Evolutionary conservation across 805 yeast genomes (phyloP).

Genomic region (Wickerhamiella vanderwaltii): DNA sequence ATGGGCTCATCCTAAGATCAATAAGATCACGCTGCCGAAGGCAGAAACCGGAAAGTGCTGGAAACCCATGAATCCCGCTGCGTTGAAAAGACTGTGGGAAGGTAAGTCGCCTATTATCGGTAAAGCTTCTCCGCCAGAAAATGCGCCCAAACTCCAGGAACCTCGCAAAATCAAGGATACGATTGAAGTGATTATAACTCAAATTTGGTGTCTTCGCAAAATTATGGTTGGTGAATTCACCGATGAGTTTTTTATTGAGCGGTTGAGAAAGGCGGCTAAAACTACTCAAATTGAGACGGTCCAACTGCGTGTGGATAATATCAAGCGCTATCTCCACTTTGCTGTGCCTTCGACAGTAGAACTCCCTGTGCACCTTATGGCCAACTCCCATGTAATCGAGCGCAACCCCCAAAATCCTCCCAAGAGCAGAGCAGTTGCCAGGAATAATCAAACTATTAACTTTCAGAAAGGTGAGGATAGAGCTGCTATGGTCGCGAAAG

Average conservation of each 20-base stretch:
- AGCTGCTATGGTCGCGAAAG: too few relatives aligned
- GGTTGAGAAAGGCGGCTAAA: neutral
- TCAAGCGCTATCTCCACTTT: too few relatives aligned
- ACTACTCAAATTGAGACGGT: constrained; percentile 2
- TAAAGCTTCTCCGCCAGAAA: too few relatives aligned
- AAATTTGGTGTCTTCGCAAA: constrained; percentile 1
- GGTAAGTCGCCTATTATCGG: too few relatives aligned
- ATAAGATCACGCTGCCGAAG: neutral
- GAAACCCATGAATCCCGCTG: neutral
- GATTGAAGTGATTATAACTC: constrained; percentile 1
- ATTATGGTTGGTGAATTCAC: neutral
- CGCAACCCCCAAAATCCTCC: too few relatives aligned
- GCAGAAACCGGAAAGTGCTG: neutral
- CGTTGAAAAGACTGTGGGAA: neutral
- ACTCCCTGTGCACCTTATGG: neutral
- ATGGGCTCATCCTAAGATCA: neutral
- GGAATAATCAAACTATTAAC: too few relatives aligned
- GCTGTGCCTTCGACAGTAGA: neutral
- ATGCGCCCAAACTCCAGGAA: too few relatives aligned
- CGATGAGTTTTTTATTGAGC: neutral
- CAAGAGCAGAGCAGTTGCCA: too few relatives aligned
- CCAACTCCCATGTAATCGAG: too few relatives aligned
- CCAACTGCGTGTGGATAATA: neutral
- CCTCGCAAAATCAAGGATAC: neutral
- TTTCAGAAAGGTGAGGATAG: too few relatives aligned